Evolutionary conservation across 1,139 yeast species (phyloP).

Genomic region (Blastobotrys elegans): DNA sequence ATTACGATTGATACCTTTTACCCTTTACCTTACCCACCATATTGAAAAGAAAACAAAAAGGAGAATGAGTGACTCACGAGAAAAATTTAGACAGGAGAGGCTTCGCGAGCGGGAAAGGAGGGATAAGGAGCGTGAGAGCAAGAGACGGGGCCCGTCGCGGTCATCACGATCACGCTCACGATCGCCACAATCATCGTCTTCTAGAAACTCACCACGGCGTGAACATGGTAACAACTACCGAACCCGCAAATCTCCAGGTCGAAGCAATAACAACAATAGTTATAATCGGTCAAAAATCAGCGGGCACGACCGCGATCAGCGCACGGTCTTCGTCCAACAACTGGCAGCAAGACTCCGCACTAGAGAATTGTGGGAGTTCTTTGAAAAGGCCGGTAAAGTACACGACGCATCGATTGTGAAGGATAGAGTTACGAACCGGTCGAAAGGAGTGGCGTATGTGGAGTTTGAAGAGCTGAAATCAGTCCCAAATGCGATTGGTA

Average conservation of each 20-base stretch:
- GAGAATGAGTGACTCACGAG: conserved; percentile 4
- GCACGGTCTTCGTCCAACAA: conserved; percentile 39
- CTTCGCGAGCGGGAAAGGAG: conserved; percentile 5
- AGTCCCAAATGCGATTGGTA: conserved; percentile 32
- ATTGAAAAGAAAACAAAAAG: no score
- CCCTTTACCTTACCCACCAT: no score
- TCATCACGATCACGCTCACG: not conserved
- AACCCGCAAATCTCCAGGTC: no score
- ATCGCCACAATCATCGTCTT: conserved; percentile 3
- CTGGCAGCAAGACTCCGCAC: conserved; percentile 35
- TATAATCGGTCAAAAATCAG: not conserved
- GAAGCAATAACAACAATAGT: not conserved
- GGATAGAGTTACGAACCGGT: conserved; percentile 34
- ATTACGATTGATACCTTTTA: no score
- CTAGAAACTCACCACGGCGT: conserved; percentile 7
- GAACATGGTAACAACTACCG: not conserved
- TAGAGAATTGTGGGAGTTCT: conserved; percentile 33
- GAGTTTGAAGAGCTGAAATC: conserved; percentile 33
- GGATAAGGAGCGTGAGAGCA: conserved; percentile 1
- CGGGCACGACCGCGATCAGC: conserved; percentile 25
- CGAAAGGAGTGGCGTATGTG: conserved; percentile 39
- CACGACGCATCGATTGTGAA: conserved; percentile 38
- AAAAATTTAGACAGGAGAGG: conserved; percentile 4
- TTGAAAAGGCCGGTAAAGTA: conserved; percentile 36
- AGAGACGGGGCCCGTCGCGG: not conserved